phyloP scores from a whole-genome alignment of 2,329 filamentous ascomycete species.

The Mycocentrospora acerina region DNA sequence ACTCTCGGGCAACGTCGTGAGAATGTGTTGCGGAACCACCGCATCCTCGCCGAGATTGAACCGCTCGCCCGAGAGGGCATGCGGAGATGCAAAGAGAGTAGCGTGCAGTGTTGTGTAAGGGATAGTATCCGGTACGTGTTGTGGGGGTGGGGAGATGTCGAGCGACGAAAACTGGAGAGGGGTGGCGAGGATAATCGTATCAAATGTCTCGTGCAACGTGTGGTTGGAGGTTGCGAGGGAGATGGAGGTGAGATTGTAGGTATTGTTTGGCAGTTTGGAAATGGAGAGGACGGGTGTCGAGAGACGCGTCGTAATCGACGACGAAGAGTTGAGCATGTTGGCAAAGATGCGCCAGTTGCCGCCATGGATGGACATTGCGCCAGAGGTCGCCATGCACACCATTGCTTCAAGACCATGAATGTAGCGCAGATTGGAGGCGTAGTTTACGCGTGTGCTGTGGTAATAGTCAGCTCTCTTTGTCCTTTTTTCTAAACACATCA shows the following conservation, averaged over 20 bases:
- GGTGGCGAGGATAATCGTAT: conserved; percentile 78
- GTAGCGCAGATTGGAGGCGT: conserved; percentile 80
- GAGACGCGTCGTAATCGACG: conserved; percentile 58
- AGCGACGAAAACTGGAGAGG: conserved; percentile 82
- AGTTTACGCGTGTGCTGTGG: conserved; percentile 82
- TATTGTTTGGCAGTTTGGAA: conserved; percentile 35
- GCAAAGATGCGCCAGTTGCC: conserved; percentile 96
- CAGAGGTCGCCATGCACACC: conserved; percentile 88
- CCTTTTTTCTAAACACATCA: no score
- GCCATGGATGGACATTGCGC: conserved; percentile 74
- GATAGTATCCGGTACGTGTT: conserved; percentile 68
- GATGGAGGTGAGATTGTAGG: conserved; percentile 48
- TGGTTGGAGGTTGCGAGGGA: conserved; percentile 13
- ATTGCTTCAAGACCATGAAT: conserved; percentile 91
- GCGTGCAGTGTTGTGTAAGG: conserved; percentile 86
- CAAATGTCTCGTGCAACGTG: conserved; percentile 52
- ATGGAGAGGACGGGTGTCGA: conserved; percentile 70
- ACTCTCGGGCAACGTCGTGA: conserved; percentile 74
- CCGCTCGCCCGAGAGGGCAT: conserved; percentile 67
- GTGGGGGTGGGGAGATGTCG: conserved; percentile 46
- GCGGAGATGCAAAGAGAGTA: conserved; percentile 80
- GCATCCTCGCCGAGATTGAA: conserved; percentile 69
- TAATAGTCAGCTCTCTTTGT: conserved; percentile 6
- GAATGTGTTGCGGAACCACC: conserved; percentile 69
- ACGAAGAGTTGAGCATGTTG: conserved; percentile 69